These are phyloP conservation scores for Hirschioporus abietinus DNA, from an alignment of 768 basidiomycete species.

Conservation along the genomic window DNA sequence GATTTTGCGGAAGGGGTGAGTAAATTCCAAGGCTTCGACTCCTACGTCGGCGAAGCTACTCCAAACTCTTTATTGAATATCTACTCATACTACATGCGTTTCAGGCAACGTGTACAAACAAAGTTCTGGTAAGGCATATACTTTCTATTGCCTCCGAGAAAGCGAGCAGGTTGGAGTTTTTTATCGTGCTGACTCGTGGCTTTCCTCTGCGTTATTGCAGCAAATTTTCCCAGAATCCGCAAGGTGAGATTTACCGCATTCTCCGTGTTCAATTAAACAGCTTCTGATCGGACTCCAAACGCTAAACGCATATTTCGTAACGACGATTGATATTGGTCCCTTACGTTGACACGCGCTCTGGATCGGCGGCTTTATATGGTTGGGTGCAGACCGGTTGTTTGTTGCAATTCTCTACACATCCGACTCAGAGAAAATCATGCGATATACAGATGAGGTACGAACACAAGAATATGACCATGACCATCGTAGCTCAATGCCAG, in stretches of 20 bases:
- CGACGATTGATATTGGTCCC: neutral
- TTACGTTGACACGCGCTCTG: neutral
- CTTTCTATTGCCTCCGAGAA: neutral
- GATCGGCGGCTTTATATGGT: constrained; percentile 9
- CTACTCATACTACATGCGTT: constrained; percentile 17
- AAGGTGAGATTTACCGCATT: constrained; percentile 32
- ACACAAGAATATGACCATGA: constrained; percentile 12
- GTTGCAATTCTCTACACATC: constrained; percentile 80
- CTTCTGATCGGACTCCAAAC: constrained; percentile 2
- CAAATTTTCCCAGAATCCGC: constrained; percentile 61
- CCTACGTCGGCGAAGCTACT: neutral
- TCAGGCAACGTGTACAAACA: constrained; percentile 73
- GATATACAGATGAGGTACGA: constrained; percentile 72
- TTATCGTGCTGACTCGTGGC: constrained; percentile 12
- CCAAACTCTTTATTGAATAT: neutral
- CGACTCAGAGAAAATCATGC: constrained; percentile 67
- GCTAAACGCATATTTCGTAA: constrained; percentile 1
- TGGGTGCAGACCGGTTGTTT: constrained; percentile 59
- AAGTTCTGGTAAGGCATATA: constrained; percentile 65
- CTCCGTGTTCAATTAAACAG: neutral
- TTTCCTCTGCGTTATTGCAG: constrained; percentile 28
- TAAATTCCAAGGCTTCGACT: constrained; percentile 12
- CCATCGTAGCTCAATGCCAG: constrained; percentile 5
- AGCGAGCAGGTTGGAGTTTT: constrained; percentile 8
- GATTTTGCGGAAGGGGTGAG: constrained; percentile 79